Conservation (phyloP, 2,329 filamentous ascomycete species). For the Verticillium nonalfalfae region DNA sequence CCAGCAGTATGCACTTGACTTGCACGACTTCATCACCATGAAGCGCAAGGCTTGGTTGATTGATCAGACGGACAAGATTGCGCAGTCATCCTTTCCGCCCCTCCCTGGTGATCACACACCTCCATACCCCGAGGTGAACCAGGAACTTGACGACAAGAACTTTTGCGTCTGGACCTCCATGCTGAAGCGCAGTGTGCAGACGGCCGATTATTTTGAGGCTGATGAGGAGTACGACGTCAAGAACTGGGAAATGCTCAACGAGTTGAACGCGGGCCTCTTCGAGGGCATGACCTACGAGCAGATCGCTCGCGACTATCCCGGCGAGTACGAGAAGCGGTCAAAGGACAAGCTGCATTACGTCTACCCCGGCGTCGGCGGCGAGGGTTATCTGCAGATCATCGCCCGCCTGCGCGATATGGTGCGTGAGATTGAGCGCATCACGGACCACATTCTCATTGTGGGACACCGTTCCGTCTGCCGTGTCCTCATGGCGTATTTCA, state of each 20-base stretch:
- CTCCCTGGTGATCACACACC: constrained; percentile 87
- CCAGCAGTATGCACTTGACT: constrained; percentile 67
- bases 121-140: constrained; percentile 79
- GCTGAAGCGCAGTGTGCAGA: constrained; percentile 84
- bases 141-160: constrained; percentile 69
- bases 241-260: constrained; percentile 96
- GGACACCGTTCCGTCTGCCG: constrained; percentile 88
- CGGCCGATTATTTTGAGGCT: constrained; percentile 78
- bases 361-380: constrained; percentile 91
- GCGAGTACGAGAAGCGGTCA: constrained; percentile 75
- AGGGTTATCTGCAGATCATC: constrained; percentile 95
- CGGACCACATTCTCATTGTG: constrained; percentile 87
- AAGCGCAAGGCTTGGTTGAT: constrained; percentile 78
- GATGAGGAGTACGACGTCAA: constrained; percentile 97
- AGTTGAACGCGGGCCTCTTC: constrained; percentile 87
- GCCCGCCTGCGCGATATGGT: constrained; percentile 93
- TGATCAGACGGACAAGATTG: constrained; percentile 72
- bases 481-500: constrained; percentile 93
- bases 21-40: constrained; percentile 77
- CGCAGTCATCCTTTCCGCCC: constrained; percentile 79
- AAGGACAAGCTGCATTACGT: constrained; percentile 91
- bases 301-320: constrained; percentile 70
- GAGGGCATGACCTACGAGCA: constrained; percentile 94
- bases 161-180: constrained; percentile 99
- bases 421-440: constrained; percentile 93